phyloP scores from a whole-genome alignment of 345 rosid genomes.

The Eucalyptus cladocalyx region DNA sequence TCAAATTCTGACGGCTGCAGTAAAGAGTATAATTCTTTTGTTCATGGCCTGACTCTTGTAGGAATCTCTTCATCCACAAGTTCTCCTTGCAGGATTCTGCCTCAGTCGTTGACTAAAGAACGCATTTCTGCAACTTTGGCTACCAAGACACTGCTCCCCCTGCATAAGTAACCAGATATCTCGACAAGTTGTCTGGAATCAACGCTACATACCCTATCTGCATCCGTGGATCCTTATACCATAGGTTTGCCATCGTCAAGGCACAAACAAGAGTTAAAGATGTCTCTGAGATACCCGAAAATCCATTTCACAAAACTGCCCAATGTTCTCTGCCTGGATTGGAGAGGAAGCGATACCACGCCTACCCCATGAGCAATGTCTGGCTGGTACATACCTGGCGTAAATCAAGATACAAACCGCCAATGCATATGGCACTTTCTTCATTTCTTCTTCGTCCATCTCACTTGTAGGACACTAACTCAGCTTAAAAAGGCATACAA shows the following conservation, averaged over 20 bases:
- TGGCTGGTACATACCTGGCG: not conserved
- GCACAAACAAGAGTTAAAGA: not conserved
- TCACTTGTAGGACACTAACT: not conserved
- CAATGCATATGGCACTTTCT: not conserved
- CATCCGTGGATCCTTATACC: not conserved
- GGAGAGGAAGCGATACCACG: not conserved
- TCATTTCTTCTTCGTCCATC: not conserved
- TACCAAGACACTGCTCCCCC: not conserved
- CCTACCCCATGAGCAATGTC: not conserved
- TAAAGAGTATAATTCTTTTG: not conserved
- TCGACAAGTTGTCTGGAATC: not conserved
- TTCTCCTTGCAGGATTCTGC: not conserved
- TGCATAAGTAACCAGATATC: not conserved
- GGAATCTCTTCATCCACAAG: not conserved
- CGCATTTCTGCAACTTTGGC: not conserved
- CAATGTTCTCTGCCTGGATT: not conserved
- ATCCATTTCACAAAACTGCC: not conserved
- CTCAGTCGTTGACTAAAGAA: too few relatives aligned
- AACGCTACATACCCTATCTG: not conserved
- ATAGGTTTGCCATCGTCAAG: not conserved
- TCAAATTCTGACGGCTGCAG: not conserved
- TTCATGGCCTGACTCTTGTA: not conserved
- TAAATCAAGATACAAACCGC: not conserved
- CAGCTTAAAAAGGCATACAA: not conserved
- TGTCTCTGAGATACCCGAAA: not conserved